Percentiles rank a stretch among this genome's conserved stretches.
phyloP scores from a whole-genome alignment of 768 basidiomycete genomes.

The button mushroom (Agaricus bisporus) region DNA sequence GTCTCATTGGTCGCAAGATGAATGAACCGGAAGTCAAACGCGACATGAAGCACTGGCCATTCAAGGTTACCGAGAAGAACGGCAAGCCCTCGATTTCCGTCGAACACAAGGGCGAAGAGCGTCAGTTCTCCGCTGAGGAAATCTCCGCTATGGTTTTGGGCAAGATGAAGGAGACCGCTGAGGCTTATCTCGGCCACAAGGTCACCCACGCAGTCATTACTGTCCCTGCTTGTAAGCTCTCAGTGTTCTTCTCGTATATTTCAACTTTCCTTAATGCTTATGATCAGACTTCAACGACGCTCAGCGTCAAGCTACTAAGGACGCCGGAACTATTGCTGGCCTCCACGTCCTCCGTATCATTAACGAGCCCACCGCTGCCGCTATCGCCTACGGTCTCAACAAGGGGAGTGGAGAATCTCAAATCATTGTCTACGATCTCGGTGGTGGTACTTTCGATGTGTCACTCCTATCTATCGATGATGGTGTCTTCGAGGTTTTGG shows the following conservation, averaged over 20 bases:
- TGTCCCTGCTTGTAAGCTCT: conserved; percentile 83
- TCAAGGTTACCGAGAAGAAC: conserved; percentile 69
- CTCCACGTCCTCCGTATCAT: conserved; percentile 95
- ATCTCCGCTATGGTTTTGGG: conserved; percentile 91
- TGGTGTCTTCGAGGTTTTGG: conserved; percentile 86
- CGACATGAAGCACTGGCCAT: conserved; percentile 91
- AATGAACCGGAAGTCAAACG: conserved; percentile 76
- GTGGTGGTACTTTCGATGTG: conserved; percentile 98
- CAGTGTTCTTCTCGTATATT: neutral
- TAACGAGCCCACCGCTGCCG: conserved; percentile 96
- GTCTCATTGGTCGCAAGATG: conserved; percentile 84
- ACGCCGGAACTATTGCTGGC: conserved; percentile 92
- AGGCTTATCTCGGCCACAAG: conserved; percentile 93
- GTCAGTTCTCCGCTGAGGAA: conserved; percentile 89
- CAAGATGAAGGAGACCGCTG: conserved; percentile 99
- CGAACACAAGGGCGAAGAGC: conserved; percentile 69
- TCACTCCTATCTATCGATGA: conserved; percentile 93
- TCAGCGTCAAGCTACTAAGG: conserved; percentile 98
- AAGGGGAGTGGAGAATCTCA: conserved; percentile 92
- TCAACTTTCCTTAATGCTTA: conserved; percentile 8
- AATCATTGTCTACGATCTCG: conserved; percentile 97
- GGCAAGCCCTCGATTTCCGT: conserved; percentile 81
- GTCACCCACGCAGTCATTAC: conserved; percentile 98
- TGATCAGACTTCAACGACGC: conserved; percentile 91
- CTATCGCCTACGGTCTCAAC: conserved; percentile 97